Evolutionary conservation across 306 rosid species (phyloP).

Genomic region (Quercus rubra): DNA sequence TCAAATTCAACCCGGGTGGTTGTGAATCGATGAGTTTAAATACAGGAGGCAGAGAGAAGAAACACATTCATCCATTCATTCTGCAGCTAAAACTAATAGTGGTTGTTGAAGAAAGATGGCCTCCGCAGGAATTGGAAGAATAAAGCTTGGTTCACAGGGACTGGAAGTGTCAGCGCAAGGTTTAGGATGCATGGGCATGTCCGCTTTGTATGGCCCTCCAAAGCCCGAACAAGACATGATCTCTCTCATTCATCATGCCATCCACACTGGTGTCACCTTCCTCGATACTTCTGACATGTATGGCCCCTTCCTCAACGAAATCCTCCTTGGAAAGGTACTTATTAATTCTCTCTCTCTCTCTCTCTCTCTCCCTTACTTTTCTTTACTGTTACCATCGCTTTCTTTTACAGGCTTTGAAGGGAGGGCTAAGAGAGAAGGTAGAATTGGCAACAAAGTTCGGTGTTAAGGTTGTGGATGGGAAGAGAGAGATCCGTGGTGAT

Average conservation of each 20-base stretch:
- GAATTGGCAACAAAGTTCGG: conserved; percentile 71
- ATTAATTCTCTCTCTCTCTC: too few relatives aligned
- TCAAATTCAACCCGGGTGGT: too few relatives aligned
- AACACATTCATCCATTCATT: too few relatives aligned
- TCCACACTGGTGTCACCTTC: conserved; percentile 39
- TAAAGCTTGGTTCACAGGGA: conserved; percentile 39
- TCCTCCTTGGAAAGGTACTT: neutral
- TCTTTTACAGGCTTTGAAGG: conserved; percentile 33
- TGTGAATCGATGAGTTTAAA: too few relatives aligned
- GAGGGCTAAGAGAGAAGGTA: conserved; percentile 39
- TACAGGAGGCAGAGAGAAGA: too few relatives aligned
- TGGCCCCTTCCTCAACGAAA: conserved; percentile 28
- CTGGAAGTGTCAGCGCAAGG: conserved; percentile 46
- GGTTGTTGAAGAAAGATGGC: neutral
- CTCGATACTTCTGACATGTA: conserved; percentile 45
- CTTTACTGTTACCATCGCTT: too few relatives aligned
- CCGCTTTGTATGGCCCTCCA: conserved; percentile 49
- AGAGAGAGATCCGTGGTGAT: conserved; percentile 44
- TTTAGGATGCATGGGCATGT: conserved; percentile 67
- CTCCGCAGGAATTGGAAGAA: conserved; percentile 6
- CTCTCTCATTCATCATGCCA: conserved; percentile 38
- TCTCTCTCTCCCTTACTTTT: neutral
- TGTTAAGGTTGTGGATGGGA: neutral
- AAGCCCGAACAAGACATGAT: conserved; percentile 57
- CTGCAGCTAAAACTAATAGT: neutral